Base-by-base conservation (phyloP, 257 asterid genomes). In the Capsicum pubescens region DNA sequence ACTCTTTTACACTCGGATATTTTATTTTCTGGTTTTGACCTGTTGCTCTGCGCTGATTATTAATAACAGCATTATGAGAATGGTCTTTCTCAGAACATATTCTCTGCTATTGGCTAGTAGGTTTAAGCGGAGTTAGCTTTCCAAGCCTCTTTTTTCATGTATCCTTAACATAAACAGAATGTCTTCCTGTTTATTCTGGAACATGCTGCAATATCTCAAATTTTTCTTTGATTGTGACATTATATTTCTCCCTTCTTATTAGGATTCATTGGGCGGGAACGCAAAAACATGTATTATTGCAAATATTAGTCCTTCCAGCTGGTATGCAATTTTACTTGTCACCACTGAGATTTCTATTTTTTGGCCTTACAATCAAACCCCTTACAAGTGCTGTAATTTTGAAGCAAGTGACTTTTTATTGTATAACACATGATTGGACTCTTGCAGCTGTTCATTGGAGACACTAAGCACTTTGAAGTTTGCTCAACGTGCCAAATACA, bases 211-310 rank as follows among this genome's bases (percentile, higher is more conserved):
- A 35, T 79, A 44, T 60, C 36, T 66, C 17, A 32, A 32, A 58
- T 26, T 8, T 50, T 32, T 66, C 46, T 54, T 32, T 77, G 61
- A 63, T 26, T 52, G 54, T 77, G 64, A 77, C 82, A 8, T 77
- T 32, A 26, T 77, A 77, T 14, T 76, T 21, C 81, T 52, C 5
- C 56, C 55, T 44, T 68, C 87, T 85, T 59, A 86, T 61, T 92
- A 95, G 98, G 99, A 97, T 68, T 97, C 99, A 10, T 86, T 97
- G 68, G 99, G 99, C 74, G 99, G 99, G 88, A 97, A 97, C 91
- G 97, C 98, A 84, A 97, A 97, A 89, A 97, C 99, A 89, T 90
- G 88, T 81, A 97, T 97, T 83, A 93, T 97, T 39, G 99, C 99
- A 64, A 97, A 97, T 85, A 91, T 97, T 61, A 97, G 97, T 86